Conservation (phyloP, 352 stramenopile species). For the Lagenidium giganteum region DNA sequence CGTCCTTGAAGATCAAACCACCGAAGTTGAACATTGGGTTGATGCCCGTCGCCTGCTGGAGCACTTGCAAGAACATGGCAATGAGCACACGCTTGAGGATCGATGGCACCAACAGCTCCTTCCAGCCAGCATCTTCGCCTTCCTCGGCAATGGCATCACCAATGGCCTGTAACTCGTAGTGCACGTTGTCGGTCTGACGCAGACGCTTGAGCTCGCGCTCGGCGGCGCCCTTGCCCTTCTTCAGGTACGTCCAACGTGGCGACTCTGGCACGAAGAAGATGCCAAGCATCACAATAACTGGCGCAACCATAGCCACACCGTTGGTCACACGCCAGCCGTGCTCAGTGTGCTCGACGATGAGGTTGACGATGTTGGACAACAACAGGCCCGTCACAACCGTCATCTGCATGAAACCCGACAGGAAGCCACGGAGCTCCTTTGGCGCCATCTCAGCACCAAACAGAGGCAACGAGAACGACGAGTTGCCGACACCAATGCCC, state of each 20-base stretch:
- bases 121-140: constrained; percentile 8
- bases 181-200: constrained; percentile 16
- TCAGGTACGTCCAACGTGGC: constrained; percentile 25
- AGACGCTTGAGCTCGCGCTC: constrained; percentile 17
- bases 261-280: constrained; percentile 26
- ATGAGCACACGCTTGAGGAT: constrained; percentile 17
- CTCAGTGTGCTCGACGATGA: constrained; percentile 12
- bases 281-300: constrained; percentile 22
- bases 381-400: constrained; percentile 43
- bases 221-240: constrained; percentile 12
- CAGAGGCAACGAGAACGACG: constrained; percentile 43
- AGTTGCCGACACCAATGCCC: constrained; percentile 41
- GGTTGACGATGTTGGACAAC: constrained; percentile 22
- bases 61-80: constrained; percentile 16
- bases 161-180: constrained; percentile 22
- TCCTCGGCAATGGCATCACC: constrained; percentile 20
- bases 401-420: constrained; percentile 69
- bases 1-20: too few relatives aligned
- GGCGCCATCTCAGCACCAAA: constrained; percentile 56
- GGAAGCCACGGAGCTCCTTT: constrained; percentile 53
- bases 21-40: constrained; percentile 21
- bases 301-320: constrained; percentile 13
- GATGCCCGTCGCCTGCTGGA: constrained; percentile 23
- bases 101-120: constrained; percentile 18
- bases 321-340: constrained; percentile 20